Conservation (phyloP, 2,329 filamentous ascomycete species). For the Stromatinia cepivora region DNA sequence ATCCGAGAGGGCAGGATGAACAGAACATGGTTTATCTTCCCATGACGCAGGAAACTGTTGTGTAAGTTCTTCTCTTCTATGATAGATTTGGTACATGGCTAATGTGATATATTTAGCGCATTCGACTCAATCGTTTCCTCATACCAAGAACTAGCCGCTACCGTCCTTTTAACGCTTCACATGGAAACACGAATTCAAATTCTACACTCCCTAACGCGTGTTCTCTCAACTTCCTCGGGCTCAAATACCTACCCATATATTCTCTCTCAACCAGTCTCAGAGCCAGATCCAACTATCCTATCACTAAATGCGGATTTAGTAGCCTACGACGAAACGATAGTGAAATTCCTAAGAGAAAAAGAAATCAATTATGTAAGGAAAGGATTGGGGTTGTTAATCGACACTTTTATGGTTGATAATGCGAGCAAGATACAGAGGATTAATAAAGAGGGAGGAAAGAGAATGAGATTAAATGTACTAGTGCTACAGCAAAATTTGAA, state of each 20-base stretch:
- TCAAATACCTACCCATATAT: constrained; percentile 54
- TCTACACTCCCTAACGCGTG: constrained; percentile 71
- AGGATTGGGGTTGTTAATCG: constrained; percentile 76
- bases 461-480: constrained; percentile 90
- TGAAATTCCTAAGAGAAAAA: constrained; percentile 66
- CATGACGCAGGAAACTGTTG: constrained; percentile 80
- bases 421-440: constrained; percentile 73
- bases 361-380: constrained; percentile 76
- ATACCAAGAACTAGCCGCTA: constrained; percentile 77
- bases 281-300: constrained; percentile 79
- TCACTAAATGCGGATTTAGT: constrained; percentile 80
- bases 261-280: constrained; percentile 70
- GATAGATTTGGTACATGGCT: neutral
- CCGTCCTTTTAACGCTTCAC: constrained; percentile 81
- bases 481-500: constrained; percentile 97
- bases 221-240: constrained; percentile 57
- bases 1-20: constrained; percentile 61
- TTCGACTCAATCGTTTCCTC: constrained; percentile 87
- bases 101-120: constrained; percentile 49
- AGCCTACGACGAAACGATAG: constrained; percentile 81
- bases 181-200: constrained; percentile 85
- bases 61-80: constrained; percentile 53
- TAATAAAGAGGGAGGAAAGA: constrained; percentile 79
- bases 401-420: constrained; percentile 73
- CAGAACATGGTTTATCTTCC: constrained; percentile 76